Percentiles rank a stretch among this genome's conserved stretches.
Evolutionary conservation across 208 protist species (phyloP).

Genomic region (Acanthamoeba healyi): DNA sequence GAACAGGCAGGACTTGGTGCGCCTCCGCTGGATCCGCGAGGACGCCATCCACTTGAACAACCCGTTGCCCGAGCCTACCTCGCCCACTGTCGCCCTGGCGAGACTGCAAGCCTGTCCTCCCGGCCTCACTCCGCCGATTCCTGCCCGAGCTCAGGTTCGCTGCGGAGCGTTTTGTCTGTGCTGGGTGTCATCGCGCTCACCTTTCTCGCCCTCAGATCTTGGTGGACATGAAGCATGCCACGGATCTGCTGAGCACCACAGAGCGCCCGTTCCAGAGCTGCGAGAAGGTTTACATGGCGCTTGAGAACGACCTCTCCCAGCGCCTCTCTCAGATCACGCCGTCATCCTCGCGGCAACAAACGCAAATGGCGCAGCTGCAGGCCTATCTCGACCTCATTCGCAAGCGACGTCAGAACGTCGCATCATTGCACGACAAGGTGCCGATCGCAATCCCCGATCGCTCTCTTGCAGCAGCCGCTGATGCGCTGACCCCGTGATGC

Average conservation of each 20-base stretch:
- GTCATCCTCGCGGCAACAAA: background rate
- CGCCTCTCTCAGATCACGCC: constrained; percentile 1
- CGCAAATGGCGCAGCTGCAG: background rate
- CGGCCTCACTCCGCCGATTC: background rate
- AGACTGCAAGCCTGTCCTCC: background rate
- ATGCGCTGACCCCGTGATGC: background rate
- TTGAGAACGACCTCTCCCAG: constrained; percentile 45
- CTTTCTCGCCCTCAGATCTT: background rate
- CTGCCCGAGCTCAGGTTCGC: background rate
- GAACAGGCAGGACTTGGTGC: background rate
- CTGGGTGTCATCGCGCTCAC: background rate
- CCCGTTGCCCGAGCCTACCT: background rate
- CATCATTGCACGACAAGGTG: background rate
- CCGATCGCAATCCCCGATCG: background rate
- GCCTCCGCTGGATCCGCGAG: constrained; percentile 33
- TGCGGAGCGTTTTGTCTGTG: background rate
- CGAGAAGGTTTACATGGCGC: background rate
- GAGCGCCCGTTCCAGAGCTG: constrained; percentile 15
- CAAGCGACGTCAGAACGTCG: background rate
- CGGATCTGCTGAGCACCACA: background rate
- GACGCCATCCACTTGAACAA: background rate
- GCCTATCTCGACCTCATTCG: background rate
- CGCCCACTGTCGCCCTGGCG: background rate
- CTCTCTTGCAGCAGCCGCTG: no score
- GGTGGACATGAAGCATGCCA: background rate